These are phyloP conservation scores for Ophiosphaerella korrae DNA, from an alignment of 2,329 filamentous ascomycete species.

Conservation along the genomic window DNA sequence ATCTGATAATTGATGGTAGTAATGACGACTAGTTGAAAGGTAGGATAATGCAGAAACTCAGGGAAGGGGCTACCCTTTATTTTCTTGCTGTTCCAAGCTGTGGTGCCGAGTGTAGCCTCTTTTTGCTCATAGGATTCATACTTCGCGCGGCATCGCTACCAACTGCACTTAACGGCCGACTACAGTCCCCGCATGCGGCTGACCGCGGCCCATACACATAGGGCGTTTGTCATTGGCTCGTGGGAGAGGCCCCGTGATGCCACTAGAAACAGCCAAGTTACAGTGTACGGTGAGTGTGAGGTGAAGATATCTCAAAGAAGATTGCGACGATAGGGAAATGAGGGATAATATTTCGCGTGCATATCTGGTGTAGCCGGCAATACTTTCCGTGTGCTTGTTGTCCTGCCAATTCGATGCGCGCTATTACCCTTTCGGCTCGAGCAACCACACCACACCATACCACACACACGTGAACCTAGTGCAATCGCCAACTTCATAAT, in stretches of 20 bases:
- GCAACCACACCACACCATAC: slow-evolving; percentile 15
- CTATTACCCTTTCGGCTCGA: slow-evolving; percentile 14
- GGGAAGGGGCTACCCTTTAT: slow-evolving; percentile 21
- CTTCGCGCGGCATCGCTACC: slow-evolving; percentile 17
- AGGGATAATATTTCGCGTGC: background rate
- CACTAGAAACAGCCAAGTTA: slow-evolving; percentile 6
- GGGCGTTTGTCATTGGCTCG: slow-evolving; percentile 26
- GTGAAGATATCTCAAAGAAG: background rate
- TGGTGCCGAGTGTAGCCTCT: slow-evolving; percentile 34
- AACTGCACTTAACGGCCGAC: slow-evolving; percentile 23
- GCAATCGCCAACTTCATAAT: no score
- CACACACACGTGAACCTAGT: no score
- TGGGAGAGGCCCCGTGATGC: slow-evolving; percentile 13
- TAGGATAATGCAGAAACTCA: background rate
- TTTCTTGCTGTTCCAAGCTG: slow-evolving; percentile 17
- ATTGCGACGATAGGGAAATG: background rate
- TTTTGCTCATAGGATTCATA: slow-evolving; percentile 26
- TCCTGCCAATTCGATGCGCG: slow-evolving; percentile 18
- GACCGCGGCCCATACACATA: slow-evolving; percentile 26
- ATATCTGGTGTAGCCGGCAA: slow-evolving; percentile 12
- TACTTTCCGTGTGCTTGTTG: slow-evolving; percentile 17
- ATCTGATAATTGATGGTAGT: slow-evolving; percentile 11
- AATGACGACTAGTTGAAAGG: slow-evolving; percentile 10
- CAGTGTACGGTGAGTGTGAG: background rate
- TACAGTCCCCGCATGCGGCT: slow-evolving; percentile 22